These are phyloP conservation scores for Massariosphaeria phaeospora DNA, from an alignment of 495 filamentous ascomycete genomes.

Conservation along the genomic window DNA sequence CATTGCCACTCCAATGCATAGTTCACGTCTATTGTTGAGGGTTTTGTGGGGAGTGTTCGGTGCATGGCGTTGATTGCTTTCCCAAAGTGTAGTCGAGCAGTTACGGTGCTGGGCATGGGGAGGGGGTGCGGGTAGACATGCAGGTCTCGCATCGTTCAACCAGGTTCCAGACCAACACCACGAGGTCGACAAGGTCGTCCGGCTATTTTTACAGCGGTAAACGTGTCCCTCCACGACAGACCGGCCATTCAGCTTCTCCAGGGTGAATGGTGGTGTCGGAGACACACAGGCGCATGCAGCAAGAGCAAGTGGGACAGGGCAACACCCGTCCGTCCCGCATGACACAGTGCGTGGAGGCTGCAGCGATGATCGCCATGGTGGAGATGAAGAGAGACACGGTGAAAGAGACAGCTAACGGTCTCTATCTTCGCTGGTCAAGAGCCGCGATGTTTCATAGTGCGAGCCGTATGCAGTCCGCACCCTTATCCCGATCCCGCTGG, in stretches of 20 bases:
- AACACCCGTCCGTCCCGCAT: too few relatives aligned
- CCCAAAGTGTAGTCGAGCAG: too few relatives aligned
- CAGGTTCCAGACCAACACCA: conserved; percentile 31
- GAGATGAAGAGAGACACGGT: neutral
- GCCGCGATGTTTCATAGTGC: conserved; percentile 10
- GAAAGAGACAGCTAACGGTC: neutral
- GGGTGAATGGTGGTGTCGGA: too few relatives aligned
- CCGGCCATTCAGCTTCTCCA: conserved; percentile 1
- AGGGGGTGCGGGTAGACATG: neutral
- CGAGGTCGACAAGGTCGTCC: conserved; percentile 1
- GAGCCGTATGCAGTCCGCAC: too few relatives aligned
- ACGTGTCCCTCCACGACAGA: conserved; percentile 13
- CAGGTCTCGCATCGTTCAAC: conserved; percentile 5
- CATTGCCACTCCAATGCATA: too few relatives aligned
- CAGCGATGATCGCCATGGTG: neutral
- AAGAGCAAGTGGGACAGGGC: too few relatives aligned
- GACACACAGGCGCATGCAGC: too few relatives aligned
- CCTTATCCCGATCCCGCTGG: too few relatives aligned
- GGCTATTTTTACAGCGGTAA: conserved; percentile 21
- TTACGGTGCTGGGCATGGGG: too few relatives aligned
- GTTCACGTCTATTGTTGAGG: too few relatives aligned
- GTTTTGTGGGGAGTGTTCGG: too few relatives aligned
- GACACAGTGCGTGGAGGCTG: neutral
- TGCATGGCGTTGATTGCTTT: too few relatives aligned
- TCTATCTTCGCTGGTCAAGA: neutral